Evolutionary conservation across 139 green algal genomes (phyloP).

Genomic region (Tetradesmus obliquus): DNA sequence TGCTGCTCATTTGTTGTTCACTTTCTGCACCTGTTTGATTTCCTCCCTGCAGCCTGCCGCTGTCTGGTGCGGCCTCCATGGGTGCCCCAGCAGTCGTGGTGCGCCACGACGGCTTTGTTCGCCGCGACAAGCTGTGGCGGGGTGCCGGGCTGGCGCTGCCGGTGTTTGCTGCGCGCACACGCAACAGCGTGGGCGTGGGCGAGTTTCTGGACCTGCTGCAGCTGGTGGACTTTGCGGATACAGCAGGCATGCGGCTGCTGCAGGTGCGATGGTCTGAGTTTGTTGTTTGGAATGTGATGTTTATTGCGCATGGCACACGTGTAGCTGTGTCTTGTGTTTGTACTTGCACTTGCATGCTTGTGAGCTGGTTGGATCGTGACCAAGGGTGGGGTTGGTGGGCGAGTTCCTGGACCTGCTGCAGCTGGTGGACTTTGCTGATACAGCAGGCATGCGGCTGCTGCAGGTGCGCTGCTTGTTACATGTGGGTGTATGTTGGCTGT

Average conservation of each 20-base stretch:
- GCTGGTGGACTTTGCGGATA: constrained; percentile 84
- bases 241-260: constrained; percentile 47
- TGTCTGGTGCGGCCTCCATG: constrained; percentile 24
- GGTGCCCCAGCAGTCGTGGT: constrained; percentile 67
- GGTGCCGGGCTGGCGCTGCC: constrained; percentile 91
- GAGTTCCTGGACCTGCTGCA: constrained; percentile 93
- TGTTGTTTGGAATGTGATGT: background rate
- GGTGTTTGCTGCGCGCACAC: constrained; percentile 91
- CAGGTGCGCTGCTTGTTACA: constrained; percentile 24
- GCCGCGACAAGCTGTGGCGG: constrained; percentile 80
- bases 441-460: constrained; percentile 47
- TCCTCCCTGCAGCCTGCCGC: constrained; percentile 27
- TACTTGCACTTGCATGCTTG: too few species aligned
- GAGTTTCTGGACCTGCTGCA: constrained; percentile 93
- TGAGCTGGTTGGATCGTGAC: too few species aligned
- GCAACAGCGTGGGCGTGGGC: constrained; percentile 80
- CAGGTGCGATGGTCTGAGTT: constrained; percentile 27
- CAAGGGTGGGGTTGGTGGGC: constrained; percentile 50
- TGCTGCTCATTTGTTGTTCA: too few species aligned
- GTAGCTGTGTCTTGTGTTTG: too few species aligned
- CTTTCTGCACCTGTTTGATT: too few species aligned
- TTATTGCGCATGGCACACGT: background rate
- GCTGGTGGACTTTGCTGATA: constrained; percentile 78
- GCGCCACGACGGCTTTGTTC: constrained; percentile 77
- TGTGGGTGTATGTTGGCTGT: background rate